Base-by-base conservation (phyloP, 805 yeast species). In the Candida montana region DNA sequence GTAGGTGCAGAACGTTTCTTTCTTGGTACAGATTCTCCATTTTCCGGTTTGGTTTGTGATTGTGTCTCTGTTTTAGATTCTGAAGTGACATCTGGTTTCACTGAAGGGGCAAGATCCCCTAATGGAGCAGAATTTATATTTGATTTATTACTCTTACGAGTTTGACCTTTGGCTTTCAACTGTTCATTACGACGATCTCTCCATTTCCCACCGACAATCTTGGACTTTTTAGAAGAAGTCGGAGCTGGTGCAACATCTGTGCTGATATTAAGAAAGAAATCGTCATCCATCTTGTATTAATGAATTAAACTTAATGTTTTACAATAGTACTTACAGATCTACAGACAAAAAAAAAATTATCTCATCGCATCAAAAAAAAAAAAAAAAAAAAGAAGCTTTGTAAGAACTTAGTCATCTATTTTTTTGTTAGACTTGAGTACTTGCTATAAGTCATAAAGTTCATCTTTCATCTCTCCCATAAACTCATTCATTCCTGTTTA, bases 161-260 rank as follows among this genome's bases (percentile, higher is more conserved):
- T 48, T 30, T 53, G 17, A 31, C 58, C 59, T 40, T 47, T 52
- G 10, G 53, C 51, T 30, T 46, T 44, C 12, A 53, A 29, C 37
- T 46, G 55, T 12, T 54, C 57, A 33, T 75, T 77, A 52, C 93
- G 68, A 48, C 95, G 73, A 43, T 87, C 95, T 52, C 75, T 81
- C 95, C 95, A 87, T 49, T 73, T 74, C 13, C 95, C 95, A 29
- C 91, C 91, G 2, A 74, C 67, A 2, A 79, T 72, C 54, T 72
- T 78, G 7, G 65, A 49, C 11, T 52, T 56, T 13, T 57, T 43
- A 2, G 49, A 33, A 0, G 47, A 32, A 0, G 46, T 44, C 13
- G 52, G 46, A 33, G 48, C 38, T 36, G 53, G 41, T 9, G 51
- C 45, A 8, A 61, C 55, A n/a, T 72, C 68, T 4, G 71, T 63